These are phyloP conservation scores for Paulownia fortunei DNA, from an alignment of 257 asterid species.

Conservation along the genomic window DNA sequence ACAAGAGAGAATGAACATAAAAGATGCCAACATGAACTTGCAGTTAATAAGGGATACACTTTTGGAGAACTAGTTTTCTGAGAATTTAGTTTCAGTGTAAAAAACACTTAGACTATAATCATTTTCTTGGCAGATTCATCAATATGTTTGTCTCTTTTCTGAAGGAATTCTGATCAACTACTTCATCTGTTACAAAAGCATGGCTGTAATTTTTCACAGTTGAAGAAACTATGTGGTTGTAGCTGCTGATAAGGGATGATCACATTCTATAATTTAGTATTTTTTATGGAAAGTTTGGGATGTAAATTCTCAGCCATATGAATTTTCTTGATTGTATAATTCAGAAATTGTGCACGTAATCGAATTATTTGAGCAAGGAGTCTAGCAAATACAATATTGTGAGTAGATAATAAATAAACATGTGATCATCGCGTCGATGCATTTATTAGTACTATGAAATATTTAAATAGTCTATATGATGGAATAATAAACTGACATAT, in stretches of 20 bases:
- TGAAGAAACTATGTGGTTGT: neutral
- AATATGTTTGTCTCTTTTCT: neutral
- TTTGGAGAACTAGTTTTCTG: neutral
- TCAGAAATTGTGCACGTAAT: too few species aligned
- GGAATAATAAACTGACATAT: too few species aligned
- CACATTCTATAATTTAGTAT: neutral
- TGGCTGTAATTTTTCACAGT: neutral
- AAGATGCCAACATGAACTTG: conserved; percentile 29
- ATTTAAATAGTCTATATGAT: too few species aligned
- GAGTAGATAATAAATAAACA: too few species aligned
- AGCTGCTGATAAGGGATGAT: neutral
- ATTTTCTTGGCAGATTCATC: neutral
- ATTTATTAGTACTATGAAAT: too few species aligned
- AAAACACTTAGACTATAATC: neutral
- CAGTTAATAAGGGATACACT: conserved; percentile 14
- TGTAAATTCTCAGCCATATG: too few species aligned
- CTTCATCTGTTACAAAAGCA: neutral
- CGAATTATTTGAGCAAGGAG: too few species aligned
- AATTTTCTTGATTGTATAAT: too few species aligned
- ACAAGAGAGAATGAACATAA: conserved; percentile 29
- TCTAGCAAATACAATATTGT: too few species aligned
- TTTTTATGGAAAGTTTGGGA: too few species aligned
- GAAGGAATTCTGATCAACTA: neutral
- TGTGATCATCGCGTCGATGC: too few species aligned
- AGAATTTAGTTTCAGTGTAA: neutral